A percentile compares a stretch with the other conserved stretches of the same genome.
These are phyloP conservation scores for Teunomyces atbi DNA, from an alignment of 805 yeast species.

Conservation along the genomic window DNA sequence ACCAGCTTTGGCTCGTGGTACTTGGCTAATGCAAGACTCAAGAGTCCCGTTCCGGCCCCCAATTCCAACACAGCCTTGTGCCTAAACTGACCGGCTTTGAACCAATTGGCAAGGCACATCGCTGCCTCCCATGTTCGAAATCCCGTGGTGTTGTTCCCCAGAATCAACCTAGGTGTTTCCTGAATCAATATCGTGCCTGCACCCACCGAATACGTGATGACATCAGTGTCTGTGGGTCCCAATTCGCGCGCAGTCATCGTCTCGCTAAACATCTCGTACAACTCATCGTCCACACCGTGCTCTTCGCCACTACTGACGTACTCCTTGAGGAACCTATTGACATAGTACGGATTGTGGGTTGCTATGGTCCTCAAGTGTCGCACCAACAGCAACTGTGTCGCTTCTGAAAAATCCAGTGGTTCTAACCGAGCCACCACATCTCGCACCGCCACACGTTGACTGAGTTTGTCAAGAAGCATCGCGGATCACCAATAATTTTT, in stretches of 20 bases:
- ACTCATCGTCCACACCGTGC: slow-evolving; percentile 36
- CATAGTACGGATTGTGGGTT: slow-evolving; percentile 50
- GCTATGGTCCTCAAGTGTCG: slow-evolving; percentile 15
- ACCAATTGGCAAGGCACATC: slow-evolving; percentile 55
- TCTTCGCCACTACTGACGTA: slow-evolving; percentile 37
- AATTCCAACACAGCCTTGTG: slow-evolving; percentile 54
- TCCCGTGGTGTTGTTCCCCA: slow-evolving; percentile 85
- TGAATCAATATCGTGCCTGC: slow-evolving; percentile 33
- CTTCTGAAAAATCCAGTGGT: background rate
- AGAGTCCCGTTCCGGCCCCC: slow-evolving; percentile 90
- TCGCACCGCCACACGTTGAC: slow-evolving; percentile 6
- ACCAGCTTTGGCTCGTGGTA: slow-evolving; percentile 22
- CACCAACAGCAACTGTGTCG: background rate
- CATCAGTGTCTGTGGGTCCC: slow-evolving; percentile 38
- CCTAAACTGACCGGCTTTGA: slow-evolving; percentile 21
- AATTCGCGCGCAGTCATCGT: slow-evolving; percentile 32
- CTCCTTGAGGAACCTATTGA: slow-evolving; percentile 43
- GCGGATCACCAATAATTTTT: slow-evolving; percentile 2
- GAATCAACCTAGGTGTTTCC: slow-evolving; percentile 63
- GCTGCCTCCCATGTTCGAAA: slow-evolving; percentile 95
- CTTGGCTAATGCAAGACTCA: slow-evolving; percentile 49
- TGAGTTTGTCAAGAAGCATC: slow-evolving; percentile 3
- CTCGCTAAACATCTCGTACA: slow-evolving; percentile 40
- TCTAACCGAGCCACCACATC: slow-evolving; percentile 1
- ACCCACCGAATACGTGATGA: slow-evolving; percentile 32